Percentiles rank a stretch among this genome's conserved stretches.
phyloP scores from a whole-genome alignment of 805 yeast genomes.

The Priceomyces castillae region DNA sequence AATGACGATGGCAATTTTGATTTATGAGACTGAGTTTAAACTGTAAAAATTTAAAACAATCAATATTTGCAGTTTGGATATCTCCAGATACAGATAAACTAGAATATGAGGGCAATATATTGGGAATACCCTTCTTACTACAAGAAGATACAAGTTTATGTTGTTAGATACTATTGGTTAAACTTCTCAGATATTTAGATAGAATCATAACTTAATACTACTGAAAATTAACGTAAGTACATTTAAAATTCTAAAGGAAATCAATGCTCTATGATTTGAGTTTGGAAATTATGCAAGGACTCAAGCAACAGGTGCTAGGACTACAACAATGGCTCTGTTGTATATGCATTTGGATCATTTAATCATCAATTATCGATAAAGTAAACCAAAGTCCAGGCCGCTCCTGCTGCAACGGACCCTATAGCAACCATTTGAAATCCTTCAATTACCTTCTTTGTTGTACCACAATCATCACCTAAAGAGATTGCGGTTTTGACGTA shows the following conservation, averaged over 20 bases:
- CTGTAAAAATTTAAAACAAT: not conserved
- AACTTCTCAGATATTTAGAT: no score
- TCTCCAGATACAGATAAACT: no score
- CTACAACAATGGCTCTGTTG: not conserved
- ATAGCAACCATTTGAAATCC: constrained; percentile 91
- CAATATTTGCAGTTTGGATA: no score
- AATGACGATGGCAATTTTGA: not conserved
- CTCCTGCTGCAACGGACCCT: constrained; percentile 97
- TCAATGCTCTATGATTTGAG: constrained; percentile 1
- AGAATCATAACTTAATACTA: not conserved
- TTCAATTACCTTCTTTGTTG: constrained; percentile 59
- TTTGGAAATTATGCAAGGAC: constrained; percentile 1
- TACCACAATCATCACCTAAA: constrained; percentile 74
- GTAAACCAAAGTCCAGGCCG: constrained; percentile 91
- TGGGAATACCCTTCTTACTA: no score
- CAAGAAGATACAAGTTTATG: no score
- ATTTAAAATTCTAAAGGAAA: not conserved
- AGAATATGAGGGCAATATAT: no score
- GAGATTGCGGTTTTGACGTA: constrained; percentile 80
- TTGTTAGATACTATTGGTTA: no score
- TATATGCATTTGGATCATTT: not conserved
- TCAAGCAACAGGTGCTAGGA: not conserved
- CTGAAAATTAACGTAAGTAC: not conserved
- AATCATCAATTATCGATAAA: constrained; percentile 51
- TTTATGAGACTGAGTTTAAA: not conserved